A percentile compares a stretch with the other conserved stretches of the same genome.
phyloP scores from a whole-genome alignment of 768 basidiomycete species.

The Lactarius psammicola region DNA sequence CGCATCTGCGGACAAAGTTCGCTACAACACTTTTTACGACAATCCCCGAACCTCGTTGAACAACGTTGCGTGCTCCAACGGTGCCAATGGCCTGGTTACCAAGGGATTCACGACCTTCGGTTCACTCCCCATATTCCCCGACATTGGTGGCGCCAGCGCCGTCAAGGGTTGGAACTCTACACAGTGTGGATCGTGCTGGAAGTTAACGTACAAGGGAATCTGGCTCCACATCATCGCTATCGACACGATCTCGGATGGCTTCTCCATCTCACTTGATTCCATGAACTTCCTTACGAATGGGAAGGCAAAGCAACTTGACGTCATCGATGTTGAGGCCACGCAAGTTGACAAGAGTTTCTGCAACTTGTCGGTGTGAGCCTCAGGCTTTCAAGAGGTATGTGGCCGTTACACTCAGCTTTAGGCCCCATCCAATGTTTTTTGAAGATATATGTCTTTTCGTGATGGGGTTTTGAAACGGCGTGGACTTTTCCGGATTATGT shows the following conservation, averaged over 20 bases:
- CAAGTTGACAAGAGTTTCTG: too few species aligned
- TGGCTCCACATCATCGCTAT: too few species aligned
- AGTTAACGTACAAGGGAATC: too few species aligned
- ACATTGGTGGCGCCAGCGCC: constrained; percentile 31
- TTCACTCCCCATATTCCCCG: constrained; percentile 29
- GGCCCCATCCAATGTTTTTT: not conserved
- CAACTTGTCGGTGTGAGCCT: too few species aligned
- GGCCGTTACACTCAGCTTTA: not conserved
- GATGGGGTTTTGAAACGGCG: too few species aligned
- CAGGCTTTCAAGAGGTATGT: too few species aligned
- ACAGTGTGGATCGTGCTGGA: too few species aligned
- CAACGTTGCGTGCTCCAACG: too few species aligned
- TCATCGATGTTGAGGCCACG: not conserved
- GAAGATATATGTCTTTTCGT: not conserved
- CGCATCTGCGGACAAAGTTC: constrained; percentile 8
- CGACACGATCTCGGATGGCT: too few species aligned
- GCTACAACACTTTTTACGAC: constrained; percentile 14
- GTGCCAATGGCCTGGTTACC: constrained; percentile 27
- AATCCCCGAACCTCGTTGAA: too few species aligned
- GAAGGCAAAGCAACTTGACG: constrained; percentile 1
- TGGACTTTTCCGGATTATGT: too few species aligned
- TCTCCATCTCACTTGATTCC: too few species aligned
- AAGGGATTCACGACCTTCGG: constrained; percentile 28
- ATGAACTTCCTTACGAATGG: constrained; percentile 46
- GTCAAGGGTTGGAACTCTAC: constrained; percentile 34